Base-by-base conservation (phyloP, 768 basidiomycete genomes). In the Holtermanniella nyarrowii region DNA sequence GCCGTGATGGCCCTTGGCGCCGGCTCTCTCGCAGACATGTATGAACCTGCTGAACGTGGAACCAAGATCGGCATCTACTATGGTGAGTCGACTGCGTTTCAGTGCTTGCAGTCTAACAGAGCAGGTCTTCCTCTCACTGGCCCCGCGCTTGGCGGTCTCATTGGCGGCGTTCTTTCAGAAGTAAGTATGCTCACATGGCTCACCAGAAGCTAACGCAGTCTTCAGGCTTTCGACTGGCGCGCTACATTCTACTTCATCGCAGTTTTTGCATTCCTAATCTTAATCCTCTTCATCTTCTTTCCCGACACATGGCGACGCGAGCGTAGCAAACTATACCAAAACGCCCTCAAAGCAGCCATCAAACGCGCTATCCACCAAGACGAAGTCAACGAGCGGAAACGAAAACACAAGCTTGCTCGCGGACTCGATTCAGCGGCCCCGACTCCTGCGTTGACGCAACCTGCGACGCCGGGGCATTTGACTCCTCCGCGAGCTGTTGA, bases 221-320 rank as follows among this genome's bases (percentile, higher is more conserved):
- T n/a, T 0, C 75, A 81, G 48, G 77, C 74, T 0, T 82, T 82
- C 68, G 77, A 75, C 47, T 93, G 90, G 89, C 78, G 85, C 31
- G 80, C 82, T 5, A 79, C 81, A 0, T 88, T 91, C 67, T 91
- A 85, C 79, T 87, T 90, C 67, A 77, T 89, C 21, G 74, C 78
- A 0, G 81, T 82, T 26, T 76, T 83, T 49, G 78, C 78, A 7
- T 80, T 80, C 1, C 24, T 76, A 26, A 78, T 77, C 46, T 74
- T 80, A 46, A 42, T 80, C 37, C 71, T 76, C 18, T 86, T 87
- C 68, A 49, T 83, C 26, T 68, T 82, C 63, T 86, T 89, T 74
- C 79, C 78, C 52, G 88, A 91, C 61, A 87, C 87, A 0, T 91
- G 86, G 73, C 79, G 88, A 16, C 74, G 77, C 49, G 86, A 89